phyloP scores from a whole-genome alignment of 305 asterid genomes.

The Fraxinus angustifolia region DNA sequence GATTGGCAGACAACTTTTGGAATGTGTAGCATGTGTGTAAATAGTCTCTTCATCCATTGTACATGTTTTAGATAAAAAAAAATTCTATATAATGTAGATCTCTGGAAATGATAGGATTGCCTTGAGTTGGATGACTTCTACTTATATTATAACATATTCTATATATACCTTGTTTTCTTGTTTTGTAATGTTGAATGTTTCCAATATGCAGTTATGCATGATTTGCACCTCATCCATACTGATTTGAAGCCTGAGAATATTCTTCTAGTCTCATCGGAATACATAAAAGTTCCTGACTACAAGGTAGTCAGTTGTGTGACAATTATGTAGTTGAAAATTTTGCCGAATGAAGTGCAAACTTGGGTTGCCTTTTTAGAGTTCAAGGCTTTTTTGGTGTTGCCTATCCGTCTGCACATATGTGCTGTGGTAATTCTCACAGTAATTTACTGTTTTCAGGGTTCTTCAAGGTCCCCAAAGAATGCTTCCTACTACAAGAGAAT shows the following conservation, averaged over 20 bases:
- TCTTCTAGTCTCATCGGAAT: slow-evolving; percentile 74
- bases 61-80: not conserved
- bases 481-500: slow-evolving; percentile 51
- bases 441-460: slow-evolving; percentile 37
- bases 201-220: slow-evolving; percentile 79
- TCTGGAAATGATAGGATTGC: not conserved
- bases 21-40: slow-evolving; percentile 98
- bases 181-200: slow-evolving; percentile 21
- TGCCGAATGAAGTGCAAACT: not conserved
- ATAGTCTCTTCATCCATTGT: slow-evolving; percentile 19
- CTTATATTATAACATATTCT: not conserved
- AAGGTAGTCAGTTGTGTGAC: slow-evolving; percentile 48
- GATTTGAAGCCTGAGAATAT: slow-evolving; percentile 93
- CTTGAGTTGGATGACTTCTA: not conserved
- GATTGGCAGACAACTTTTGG: slow-evolving; percentile 98
- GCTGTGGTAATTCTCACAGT: not conserved
- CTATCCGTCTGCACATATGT: not conserved
- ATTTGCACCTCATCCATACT: slow-evolving; percentile 79
- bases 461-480: slow-evolving; percentile 59
- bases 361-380: not conserved
- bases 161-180: not conserved
- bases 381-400: not conserved
- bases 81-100: slow-evolving; percentile 1
- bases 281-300: slow-evolving; percentile 69
- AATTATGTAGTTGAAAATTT: not conserved